Evolutionary conservation across 495 filamentous ascomycete genomes (phyloP).

Genomic region (Penicillium lividum): DNA sequence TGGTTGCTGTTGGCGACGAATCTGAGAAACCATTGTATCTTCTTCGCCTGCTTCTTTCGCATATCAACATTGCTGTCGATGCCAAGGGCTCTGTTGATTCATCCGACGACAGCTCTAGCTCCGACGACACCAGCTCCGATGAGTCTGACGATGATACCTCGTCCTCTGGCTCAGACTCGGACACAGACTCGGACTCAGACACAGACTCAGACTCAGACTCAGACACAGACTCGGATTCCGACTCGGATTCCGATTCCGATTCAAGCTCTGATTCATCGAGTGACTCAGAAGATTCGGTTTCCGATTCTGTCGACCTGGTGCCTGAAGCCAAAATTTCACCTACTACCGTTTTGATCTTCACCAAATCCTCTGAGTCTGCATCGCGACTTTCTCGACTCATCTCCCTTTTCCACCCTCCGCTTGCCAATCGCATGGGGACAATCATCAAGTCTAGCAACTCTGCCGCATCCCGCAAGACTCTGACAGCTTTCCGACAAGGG

Average conservation of each 20-base stretch:
- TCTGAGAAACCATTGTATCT: conserved; percentile 85
- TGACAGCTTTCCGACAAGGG: conserved; percentile 62
- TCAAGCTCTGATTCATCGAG: conserved; percentile 26
- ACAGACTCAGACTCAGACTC: conserved; percentile 25
- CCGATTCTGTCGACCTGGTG: conserved; percentile 26
- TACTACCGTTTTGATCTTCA: conserved; percentile 72
- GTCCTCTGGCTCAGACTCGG: conserved; percentile 27
- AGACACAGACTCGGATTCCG: background rate
- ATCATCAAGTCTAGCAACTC: conserved; percentile 74
- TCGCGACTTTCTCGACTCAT: conserved; percentile 78
- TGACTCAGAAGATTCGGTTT: conserved; percentile 28
- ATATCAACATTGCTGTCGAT: conserved; percentile 34
- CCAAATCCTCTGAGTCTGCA: conserved; percentile 81
- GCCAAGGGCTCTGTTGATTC: background rate
- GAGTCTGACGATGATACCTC: conserved; percentile 32
- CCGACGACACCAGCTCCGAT: conserved; percentile 36
- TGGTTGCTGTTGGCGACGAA: conserved; percentile 71
- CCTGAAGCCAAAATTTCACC: conserved; percentile 7
- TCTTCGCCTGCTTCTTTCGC: conserved; percentile 41
- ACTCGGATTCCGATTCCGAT: conserved; percentile 22
- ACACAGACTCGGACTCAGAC: conserved; percentile 25
- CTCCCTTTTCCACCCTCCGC: conserved; percentile 61
- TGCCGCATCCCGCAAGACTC: conserved; percentile 60
- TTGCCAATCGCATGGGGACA: conserved; percentile 59
- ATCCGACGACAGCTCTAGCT: conserved; percentile 24